phyloP scores from a whole-genome alignment of 208 protist genomes.

The Trypanosoma avium region DNA sequence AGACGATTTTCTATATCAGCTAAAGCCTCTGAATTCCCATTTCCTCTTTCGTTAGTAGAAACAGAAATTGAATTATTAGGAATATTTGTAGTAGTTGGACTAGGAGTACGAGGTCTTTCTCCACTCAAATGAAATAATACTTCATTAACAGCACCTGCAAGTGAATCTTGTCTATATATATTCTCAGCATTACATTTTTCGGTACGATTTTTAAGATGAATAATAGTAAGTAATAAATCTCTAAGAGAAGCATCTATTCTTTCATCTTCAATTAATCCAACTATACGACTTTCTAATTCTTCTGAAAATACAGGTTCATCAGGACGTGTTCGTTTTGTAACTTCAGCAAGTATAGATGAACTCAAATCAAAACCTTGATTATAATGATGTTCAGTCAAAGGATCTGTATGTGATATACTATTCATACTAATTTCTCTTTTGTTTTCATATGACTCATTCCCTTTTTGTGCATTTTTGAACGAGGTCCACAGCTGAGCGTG shows the following conservation, averaged over 20 bases:
- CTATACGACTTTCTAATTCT: slow-evolving; percentile 16
- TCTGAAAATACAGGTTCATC: slow-evolving; percentile 24
- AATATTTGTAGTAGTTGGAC: not conserved
- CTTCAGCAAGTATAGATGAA: slow-evolving; percentile 21
- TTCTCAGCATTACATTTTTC: slow-evolving; percentile 8
- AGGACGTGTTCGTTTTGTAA: not conserved
- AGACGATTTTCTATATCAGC: slow-evolving; percentile 22
- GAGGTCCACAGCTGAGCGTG: slow-evolving; percentile 55
- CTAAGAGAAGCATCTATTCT: slow-evolving; percentile 6
- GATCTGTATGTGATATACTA: not conserved
- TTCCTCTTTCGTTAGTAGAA: not conserved
- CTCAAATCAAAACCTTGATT: not conserved
- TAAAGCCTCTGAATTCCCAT: slow-evolving; percentile 3
- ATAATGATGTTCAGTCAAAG: not conserved
- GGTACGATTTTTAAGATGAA: slow-evolving; percentile 25
- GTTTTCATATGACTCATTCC: not conserved
- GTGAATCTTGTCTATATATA: slow-evolving; percentile 10
- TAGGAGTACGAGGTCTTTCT: not conserved
- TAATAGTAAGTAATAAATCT: slow-evolving; percentile 19
- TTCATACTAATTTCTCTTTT: slow-evolving; percentile 4
- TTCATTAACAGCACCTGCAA: slow-evolving; percentile 21
- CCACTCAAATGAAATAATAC: slow-evolving; percentile 30
- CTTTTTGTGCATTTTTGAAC: slow-evolving; percentile 25
- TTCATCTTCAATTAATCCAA: slow-evolving; percentile 15
- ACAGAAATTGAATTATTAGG: slow-evolving; percentile 6